phyloP scores from a whole-genome alignment of 2,329 filamentous ascomycete genomes.

The Colletotrichum somersetense region DNA sequence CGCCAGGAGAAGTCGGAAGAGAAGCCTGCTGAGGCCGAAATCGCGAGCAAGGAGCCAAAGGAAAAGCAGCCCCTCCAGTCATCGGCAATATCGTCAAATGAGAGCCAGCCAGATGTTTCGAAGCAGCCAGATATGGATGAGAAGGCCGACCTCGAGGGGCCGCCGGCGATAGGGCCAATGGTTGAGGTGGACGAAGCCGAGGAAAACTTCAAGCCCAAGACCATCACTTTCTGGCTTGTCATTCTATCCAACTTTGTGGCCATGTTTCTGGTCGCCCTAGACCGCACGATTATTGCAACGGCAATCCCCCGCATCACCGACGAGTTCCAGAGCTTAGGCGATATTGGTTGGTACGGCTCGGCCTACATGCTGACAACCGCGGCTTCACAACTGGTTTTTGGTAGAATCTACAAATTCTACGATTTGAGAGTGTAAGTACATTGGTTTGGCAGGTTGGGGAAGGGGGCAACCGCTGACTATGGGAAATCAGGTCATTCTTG shows the following conservation, averaged over 20 bases:
- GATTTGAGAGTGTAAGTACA: slow-evolving; percentile 58
- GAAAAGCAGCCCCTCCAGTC: slow-evolving; percentile 17
- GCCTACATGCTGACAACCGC: slow-evolving; percentile 72
- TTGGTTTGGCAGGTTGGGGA: neutral
- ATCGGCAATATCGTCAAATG: slow-evolving; percentile 21
- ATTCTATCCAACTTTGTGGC: slow-evolving; percentile 66
- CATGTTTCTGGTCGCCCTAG: slow-evolving; percentile 70
- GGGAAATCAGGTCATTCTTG: slow-evolving; percentile 56
- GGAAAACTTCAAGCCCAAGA: slow-evolving; percentile 64
- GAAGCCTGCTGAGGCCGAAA: neutral
- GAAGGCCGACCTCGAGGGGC: slow-evolving; percentile 31
- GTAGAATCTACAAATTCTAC: slow-evolving; percentile 64
- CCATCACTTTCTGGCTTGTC: slow-evolving; percentile 67
- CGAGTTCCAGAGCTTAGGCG: slow-evolving; percentile 68
- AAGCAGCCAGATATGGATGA: slow-evolving; percentile 34
- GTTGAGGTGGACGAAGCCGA: slow-evolving; percentile 37
- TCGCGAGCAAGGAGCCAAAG: neutral
- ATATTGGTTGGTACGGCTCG: slow-evolving; percentile 75
- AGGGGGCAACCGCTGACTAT: neutral
- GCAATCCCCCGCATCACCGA: slow-evolving; percentile 68
- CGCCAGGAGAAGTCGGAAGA: slow-evolving; percentile 20
- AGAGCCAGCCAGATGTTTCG: slow-evolving; percentile 20
- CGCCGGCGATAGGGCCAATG: neutral
- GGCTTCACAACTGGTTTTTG: slow-evolving; percentile 64
- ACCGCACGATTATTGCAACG: slow-evolving; percentile 68